Evolutionary conservation across 2,329 filamentous ascomycete species (phyloP).

Genomic region (Fusarium kyushuense): DNA sequence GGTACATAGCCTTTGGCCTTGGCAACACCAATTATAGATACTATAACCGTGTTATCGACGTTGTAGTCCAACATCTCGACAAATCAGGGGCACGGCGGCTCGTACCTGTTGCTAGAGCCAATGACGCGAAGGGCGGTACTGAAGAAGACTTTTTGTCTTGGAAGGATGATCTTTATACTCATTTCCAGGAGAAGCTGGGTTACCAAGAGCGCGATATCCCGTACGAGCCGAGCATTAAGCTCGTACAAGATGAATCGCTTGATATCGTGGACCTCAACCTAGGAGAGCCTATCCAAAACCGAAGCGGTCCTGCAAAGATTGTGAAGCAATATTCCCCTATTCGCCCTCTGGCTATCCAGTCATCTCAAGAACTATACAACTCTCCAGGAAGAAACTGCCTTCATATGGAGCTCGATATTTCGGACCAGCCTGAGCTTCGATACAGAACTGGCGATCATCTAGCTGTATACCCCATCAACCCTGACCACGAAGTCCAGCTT

Average conservation of each 20-base stretch:
- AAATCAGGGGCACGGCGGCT: conserved; percentile 48
- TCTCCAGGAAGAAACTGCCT: conserved; percentile 48
- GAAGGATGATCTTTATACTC: conserved; percentile 49
- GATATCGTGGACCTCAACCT: conserved; percentile 42
- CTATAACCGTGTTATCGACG: conserved; percentile 54
- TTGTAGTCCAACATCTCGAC: conserved; percentile 43
- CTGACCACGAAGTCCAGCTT: conserved; percentile 50
- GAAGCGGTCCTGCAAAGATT: conserved; percentile 36
- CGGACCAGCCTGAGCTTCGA: conserved; percentile 43
- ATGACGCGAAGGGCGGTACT: conserved; percentile 50
- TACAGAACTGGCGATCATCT: conserved; percentile 59
- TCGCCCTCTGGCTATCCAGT: conserved; percentile 25
- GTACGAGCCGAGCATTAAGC: conserved; percentile 37
- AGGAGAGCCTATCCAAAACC: conserved; percentile 39
- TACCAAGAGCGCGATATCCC: conserved; percentile 41
- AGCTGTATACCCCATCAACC: conserved; percentile 56
- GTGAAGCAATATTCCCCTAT: conserved; percentile 43
- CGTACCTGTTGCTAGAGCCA: conserved; percentile 47
- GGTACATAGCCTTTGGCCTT: conserved; percentile 54
- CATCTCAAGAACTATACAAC: conserved; percentile 36
- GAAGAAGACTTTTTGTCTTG: conserved; percentile 55
- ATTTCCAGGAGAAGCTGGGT: conserved; percentile 36
- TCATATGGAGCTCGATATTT: conserved; percentile 55
- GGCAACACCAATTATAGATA: conserved; percentile 56
- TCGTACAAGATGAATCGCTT: conserved; percentile 43